Percentiles rank a stretch among this genome's conserved stretches.
Evolutionary conservation across 768 basidiomycete genomes (phyloP).

Genomic region (Boletus vinaceobasis): DNA sequence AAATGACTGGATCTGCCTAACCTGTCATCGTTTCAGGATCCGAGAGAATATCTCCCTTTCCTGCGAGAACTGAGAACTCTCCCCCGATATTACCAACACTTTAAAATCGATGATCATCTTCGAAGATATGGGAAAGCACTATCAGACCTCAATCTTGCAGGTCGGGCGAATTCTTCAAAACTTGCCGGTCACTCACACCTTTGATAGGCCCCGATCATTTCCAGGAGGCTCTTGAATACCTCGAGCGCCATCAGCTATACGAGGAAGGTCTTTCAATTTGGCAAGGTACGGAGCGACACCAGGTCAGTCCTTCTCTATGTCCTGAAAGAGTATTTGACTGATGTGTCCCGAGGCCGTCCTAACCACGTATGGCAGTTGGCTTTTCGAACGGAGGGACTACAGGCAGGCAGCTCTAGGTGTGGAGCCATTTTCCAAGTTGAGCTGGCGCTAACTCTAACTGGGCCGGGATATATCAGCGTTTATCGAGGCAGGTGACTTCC

Average conservation of each 20-base stretch:
- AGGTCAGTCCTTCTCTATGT: constrained; percentile 39
- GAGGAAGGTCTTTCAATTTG: constrained; percentile 72
- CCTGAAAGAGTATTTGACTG: constrained; percentile 1
- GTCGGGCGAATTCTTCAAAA: constrained; percentile 34
- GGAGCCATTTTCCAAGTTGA: constrained; percentile 7
- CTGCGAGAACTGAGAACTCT: constrained; percentile 76
- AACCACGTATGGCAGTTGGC: constrained; percentile 78
- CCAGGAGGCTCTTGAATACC: constrained; percentile 74
- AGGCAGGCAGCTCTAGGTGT: constrained; percentile 78
- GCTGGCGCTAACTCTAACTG: constrained; percentile 3
- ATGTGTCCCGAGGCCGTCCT: constrained; percentile 52
- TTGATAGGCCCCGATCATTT: constrained; percentile 62
- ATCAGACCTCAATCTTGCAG: constrained; percentile 68
- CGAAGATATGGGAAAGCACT: constrained; percentile 74
- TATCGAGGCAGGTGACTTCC: constrained; percentile 54
- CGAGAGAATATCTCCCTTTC: constrained; percentile 96
- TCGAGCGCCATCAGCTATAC: constrained; percentile 76
- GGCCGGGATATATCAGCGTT: constrained; percentile 52
- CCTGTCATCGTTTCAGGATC: constrained; percentile 61
- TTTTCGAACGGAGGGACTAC: constrained; percentile 84
- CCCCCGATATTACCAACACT: constrained; percentile 79
- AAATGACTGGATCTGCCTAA: not conserved
- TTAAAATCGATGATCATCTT: constrained; percentile 91
- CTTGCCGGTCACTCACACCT: constrained; percentile 2
- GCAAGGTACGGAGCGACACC: constrained; percentile 59